Conservation (phyloP, 768 basidiomycete species). For the Suillus sp. region DNA sequence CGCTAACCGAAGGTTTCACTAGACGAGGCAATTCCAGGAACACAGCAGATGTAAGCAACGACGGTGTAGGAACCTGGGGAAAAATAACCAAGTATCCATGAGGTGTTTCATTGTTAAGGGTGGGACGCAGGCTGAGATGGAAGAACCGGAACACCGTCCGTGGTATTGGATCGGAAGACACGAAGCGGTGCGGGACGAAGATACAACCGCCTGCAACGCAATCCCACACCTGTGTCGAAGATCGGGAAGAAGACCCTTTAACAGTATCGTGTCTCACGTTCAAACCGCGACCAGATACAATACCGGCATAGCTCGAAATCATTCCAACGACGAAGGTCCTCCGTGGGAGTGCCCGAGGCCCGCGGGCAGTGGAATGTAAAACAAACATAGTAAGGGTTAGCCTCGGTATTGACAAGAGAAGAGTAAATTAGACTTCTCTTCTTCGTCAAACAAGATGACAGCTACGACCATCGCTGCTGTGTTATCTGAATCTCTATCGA, state of each 20-base stretch:
- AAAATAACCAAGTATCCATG: conserved; percentile 51
- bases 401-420: too few relatives aligned
- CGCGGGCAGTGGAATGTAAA: neutral
- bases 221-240: conserved; percentile 76
- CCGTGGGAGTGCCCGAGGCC: neutral
- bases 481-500: conserved; percentile 66
- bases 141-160: conserved; percentile 35
- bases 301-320: conserved; percentile 72
- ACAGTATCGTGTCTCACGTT: conserved; percentile 79
- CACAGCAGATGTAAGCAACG: conserved; percentile 38
- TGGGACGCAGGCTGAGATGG: conserved; percentile 32
- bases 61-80: conserved; percentile 28
- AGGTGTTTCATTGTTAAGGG: conserved; percentile 52
- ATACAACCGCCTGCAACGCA: conserved; percentile 83
- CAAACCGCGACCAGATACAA: conserved; percentile 79
- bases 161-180: conserved; percentile 24
- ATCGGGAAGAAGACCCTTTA: conserved; percentile 52
- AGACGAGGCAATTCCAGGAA: conserved; percentile 69
- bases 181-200: conserved; percentile 35
- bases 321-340: conserved; percentile 37
- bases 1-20: conserved; percentile 50
- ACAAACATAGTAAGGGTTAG: neutral
- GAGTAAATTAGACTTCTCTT: conserved; percentile 76
- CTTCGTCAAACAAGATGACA: conserved; percentile 76
- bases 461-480: conserved; percentile 72